Base-by-base conservation (phyloP, 2,329 filamentous ascomycete genomes). In the Biscogniauxia sp. region DNA sequence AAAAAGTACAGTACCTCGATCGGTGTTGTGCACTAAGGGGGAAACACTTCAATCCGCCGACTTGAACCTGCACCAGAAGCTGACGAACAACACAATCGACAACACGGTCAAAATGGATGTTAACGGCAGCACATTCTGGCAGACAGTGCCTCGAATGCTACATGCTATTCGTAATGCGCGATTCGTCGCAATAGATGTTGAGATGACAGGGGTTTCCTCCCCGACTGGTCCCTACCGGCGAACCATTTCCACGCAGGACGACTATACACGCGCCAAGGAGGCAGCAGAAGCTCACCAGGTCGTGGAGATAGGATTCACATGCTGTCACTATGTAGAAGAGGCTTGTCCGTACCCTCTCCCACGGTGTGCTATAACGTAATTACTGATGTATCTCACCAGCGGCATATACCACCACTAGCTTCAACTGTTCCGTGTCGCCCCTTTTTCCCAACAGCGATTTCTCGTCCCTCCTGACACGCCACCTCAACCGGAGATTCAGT, bases 221-320 rank as follows among this genome's bases (percentile, higher is more conserved):
- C 59, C 59, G 8, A 49, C 57, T 2, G 59, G 25, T 5, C 56
- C 52, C 7, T 5, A 13, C 20, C 50, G 51, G 3, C 20, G 58
- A 28, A 25, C 15, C 7, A 55, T 11, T n/a, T 55, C 62, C 6
- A 32, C 67, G 2, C 58, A 70, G 9, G 54, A 70, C 2, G 58
- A 56, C 4, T 79, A 78, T 55, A 53, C 64, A 2, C 53, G 63
- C 8, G 68, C 69, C 50, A 74, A 64, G 51, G 62, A 66, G 8
- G 72, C 69, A 0, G 73, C 75, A 0, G 62, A 69, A 11, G 68
- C 59, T 1, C 77, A 72, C 55, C 69, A 72, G 23, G 65, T 76
- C 9, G 56, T 79, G 2, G 73, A 78, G 56, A 52, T 78, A 7
- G 77, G 77, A 5, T 55, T 78, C 20, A 78, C 75, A 0, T 77